phyloP scores from a whole-genome alignment of 371 early-diverging fungal species.

The Rhizomucor miehei region DNA sequence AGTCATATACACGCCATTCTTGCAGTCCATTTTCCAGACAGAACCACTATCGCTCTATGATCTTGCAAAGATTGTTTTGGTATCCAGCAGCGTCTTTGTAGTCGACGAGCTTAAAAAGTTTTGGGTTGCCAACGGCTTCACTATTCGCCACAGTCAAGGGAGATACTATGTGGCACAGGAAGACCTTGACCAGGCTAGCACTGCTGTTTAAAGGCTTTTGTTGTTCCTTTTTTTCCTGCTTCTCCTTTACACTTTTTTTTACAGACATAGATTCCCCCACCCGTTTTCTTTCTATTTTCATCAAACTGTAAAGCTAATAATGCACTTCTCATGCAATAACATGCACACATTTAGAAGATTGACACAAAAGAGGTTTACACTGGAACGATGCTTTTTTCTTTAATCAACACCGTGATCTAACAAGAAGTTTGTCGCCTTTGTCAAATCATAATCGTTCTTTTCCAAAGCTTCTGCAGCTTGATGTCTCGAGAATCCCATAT shows the following conservation, averaged over 20 bases:
- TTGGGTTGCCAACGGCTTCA: constrained; percentile 1
- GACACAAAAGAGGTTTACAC: neutral
- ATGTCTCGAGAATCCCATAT: constrained; percentile 78
- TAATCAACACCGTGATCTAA: constrained; percentile 53
- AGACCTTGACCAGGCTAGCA: constrained; percentile 7
- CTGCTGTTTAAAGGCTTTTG: constrained; percentile 7
- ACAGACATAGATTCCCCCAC: constrained; percentile 1
- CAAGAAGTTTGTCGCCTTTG: constrained; percentile 78
- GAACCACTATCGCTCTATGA: constrained; percentile 75
- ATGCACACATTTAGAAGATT: neutral
- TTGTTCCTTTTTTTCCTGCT: neutral
- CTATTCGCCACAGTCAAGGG: neutral
- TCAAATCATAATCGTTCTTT: constrained; percentile 75
- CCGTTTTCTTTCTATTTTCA: neutral
- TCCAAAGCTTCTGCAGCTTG: constrained; percentile 78
- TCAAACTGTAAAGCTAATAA: neutral
- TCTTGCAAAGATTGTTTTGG: constrained; percentile 57
- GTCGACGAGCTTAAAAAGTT: constrained; percentile 78
- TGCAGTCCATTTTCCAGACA: constrained; percentile 93
- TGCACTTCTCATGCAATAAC: neutral
- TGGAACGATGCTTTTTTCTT: neutral
- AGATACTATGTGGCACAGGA: constrained; percentile 4
- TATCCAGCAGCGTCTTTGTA: constrained; percentile 76
- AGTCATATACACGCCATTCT: constrained; percentile 87
- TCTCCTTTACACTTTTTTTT: neutral